A percentile compares a stretch with the other conserved stretches of the same genome.
These are phyloP conservation scores for Phytopythium ostracodes DNA, from an alignment of 352 stramenopile genomes.

Conservation along the genomic window DNA sequence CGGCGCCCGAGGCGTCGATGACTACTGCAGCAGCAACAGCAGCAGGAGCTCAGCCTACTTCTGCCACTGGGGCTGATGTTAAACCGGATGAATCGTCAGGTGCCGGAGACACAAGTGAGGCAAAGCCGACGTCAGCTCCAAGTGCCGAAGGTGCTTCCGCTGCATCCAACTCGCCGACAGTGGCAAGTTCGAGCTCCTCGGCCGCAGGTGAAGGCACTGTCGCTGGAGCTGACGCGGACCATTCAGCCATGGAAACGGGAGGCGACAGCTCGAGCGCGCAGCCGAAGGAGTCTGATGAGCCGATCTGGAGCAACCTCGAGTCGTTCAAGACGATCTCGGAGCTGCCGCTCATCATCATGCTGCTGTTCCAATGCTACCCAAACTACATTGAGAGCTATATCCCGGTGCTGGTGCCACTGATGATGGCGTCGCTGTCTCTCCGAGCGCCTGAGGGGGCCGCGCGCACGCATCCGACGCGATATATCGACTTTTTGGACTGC, in stretches of 20 bases:
- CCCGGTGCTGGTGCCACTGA: constrained; percentile 93
- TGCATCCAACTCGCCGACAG: not conserved
- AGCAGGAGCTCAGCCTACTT: not conserved
- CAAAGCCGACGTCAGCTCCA: not conserved
- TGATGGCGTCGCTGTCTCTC: constrained; percentile 94
- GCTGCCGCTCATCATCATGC: constrained; percentile 97
- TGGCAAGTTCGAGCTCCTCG: constrained; percentile 3
- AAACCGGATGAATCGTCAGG: not conserved
- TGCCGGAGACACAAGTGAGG: not conserved
- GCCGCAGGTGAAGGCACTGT: not conserved
- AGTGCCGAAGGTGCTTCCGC: not conserved
- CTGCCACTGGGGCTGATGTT: not conserved
- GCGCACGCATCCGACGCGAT: constrained; percentile 58
- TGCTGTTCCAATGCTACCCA: constrained; percentile 98
- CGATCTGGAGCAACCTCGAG: constrained; percentile 80
- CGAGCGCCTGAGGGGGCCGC: constrained; percentile 57
- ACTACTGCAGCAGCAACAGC: not conserved
- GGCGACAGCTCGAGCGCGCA: constrained; percentile 8
- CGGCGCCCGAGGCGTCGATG: too few species aligned
- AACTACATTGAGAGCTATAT: constrained; percentile 96
- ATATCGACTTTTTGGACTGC: constrained; percentile 91
- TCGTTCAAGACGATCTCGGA: constrained; percentile 96
- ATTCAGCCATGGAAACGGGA: constrained; percentile 6
- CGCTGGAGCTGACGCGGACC: constrained; percentile 10
- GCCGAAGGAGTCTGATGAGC: constrained; percentile 24